phyloP scores from a whole-genome alignment of 306 rosid genomes.

The Cucurbita argyrosperma region DNA sequence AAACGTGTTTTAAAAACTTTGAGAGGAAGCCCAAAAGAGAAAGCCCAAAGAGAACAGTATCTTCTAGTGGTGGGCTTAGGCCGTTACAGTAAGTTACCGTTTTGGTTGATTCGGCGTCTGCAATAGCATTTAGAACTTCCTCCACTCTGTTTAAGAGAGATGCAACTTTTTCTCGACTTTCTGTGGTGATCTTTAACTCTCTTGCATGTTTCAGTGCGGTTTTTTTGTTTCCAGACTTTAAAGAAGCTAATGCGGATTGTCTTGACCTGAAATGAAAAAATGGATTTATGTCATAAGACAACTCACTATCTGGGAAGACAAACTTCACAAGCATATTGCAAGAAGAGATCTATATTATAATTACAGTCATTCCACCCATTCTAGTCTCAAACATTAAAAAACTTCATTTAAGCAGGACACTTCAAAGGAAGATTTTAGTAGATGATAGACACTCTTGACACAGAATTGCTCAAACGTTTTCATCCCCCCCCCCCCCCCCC shows the following conservation, averaged over 20 bases:
- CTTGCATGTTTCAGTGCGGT: conserved; percentile 66
- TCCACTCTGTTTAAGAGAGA: conserved; percentile 72
- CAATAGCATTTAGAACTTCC: conserved; percentile 52
- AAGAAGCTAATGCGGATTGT: conserved; percentile 55
- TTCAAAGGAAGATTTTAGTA: not conserved
- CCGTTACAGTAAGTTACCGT: conserved; percentile 21
- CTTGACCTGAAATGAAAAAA: conserved; percentile 34
- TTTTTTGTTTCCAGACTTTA: conserved; percentile 62
- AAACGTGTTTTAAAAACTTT: too few relatives aligned
- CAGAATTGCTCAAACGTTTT: not conserved
- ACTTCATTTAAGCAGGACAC: not conserved
- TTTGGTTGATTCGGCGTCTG: conserved; percentile 69
- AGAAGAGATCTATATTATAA: not conserved
- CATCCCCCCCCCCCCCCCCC: not conserved
- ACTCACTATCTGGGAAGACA: not conserved
- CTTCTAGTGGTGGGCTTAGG: too few relatives aligned
- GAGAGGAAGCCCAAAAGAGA: too few relatives aligned
- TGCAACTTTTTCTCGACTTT: conserved; percentile 61
- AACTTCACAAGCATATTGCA: not conserved
- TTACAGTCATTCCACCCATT: not conserved
- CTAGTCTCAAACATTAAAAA: not conserved
- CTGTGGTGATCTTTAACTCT: conserved; percentile 48
- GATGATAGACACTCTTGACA: not conserved
- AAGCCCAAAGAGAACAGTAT: too few relatives aligned
- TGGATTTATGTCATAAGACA: not conserved